These are phyloP conservation scores for Rhinocladiella similis DNA, from an alignment of 2,329 filamentous ascomycete genomes.

Conservation along the genomic window DNA sequence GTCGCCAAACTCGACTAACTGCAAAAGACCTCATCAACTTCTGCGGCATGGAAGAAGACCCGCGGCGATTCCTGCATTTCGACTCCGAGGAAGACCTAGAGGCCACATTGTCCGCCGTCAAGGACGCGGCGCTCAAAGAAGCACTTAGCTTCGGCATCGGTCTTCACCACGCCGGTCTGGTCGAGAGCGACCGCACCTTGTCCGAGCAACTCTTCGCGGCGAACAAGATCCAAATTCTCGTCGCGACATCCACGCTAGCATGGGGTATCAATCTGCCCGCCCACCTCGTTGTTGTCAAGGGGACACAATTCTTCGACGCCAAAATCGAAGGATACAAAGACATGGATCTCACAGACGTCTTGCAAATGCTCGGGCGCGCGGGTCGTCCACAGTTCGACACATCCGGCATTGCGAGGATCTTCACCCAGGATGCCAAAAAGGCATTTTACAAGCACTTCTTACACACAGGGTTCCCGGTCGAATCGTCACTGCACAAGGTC, in stretches of 20 bases:
- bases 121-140: slow-evolving; percentile 88
- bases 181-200: slow-evolving; percentile 88
- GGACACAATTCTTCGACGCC: slow-evolving; percentile 96
- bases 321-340: slow-evolving; percentile 98
- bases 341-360: slow-evolving; percentile 96
- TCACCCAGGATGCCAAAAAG: slow-evolving; percentile 96
- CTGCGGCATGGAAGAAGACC: slow-evolving; percentile 98
- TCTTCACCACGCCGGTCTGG: slow-evolving; percentile 92
- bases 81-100: slow-evolving; percentile 84
- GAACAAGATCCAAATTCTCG: slow-evolving; percentile 96
- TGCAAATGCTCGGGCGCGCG: slow-evolving; percentile 96
- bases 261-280: slow-evolving; percentile 98
- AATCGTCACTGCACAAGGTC: slow-evolving; percentile 93
- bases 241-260: slow-evolving; percentile 92
- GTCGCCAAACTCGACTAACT: slow-evolving; percentile 89
- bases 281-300: slow-evolving; percentile 95
- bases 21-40: slow-evolving; percentile 96
- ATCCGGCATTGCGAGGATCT: slow-evolving; percentile 93
- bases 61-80: slow-evolving; percentile 88
- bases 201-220: slow-evolving; percentile 93
- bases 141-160: slow-evolving; percentile 97
- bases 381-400: slow-evolving; percentile 95
- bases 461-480: slow-evolving; percentile 95
- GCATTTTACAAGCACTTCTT: slow-evolving; percentile 99
- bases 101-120: slow-evolving; percentile 81